Evolutionary conservation across 768 basidiomycete species (phyloP).

Genomic region (Gautieria morchelliformis): DNA sequence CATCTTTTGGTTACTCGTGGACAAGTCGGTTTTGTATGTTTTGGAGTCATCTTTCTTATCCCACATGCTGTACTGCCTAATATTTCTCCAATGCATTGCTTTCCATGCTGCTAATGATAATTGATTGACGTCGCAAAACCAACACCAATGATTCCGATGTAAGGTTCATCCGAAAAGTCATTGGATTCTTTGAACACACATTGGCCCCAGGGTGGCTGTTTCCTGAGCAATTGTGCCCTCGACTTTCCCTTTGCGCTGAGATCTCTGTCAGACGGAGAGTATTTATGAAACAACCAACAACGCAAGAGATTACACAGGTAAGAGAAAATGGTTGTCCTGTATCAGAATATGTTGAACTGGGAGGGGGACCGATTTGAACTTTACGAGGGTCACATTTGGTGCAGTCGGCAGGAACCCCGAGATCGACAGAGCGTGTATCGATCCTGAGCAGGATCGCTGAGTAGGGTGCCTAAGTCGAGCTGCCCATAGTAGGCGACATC

Average conservation of each 20-base stretch:
- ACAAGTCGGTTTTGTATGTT: background rate
- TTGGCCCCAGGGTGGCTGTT: slow-evolving; percentile 36
- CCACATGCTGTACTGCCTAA: background rate
- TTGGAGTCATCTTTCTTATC: background rate
- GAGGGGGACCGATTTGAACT: slow-evolving; percentile 26
- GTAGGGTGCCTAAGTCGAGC: slow-evolving; percentile 43
- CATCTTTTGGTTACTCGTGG: background rate
- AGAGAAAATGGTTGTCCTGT: slow-evolving; percentile 26
- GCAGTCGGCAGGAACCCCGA: slow-evolving; percentile 45
- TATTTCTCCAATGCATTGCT: background rate
- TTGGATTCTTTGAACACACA: slow-evolving; percentile 35
- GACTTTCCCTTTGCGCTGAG: slow-evolving; percentile 44
- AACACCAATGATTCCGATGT: slow-evolving; percentile 50
- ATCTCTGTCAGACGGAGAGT: background rate
- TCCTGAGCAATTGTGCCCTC: slow-evolving; percentile 41
- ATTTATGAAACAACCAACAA: background rate
- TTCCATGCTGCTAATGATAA: slow-evolving; percentile 19
- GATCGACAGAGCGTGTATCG: slow-evolving; percentile 61
- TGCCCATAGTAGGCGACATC: slow-evolving; percentile 42
- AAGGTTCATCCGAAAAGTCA: slow-evolving; percentile 43
- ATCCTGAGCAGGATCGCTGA: slow-evolving; percentile 42
- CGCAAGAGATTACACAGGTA: slow-evolving; percentile 31
- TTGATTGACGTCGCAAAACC: slow-evolving; percentile 51
- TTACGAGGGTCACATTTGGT: slow-evolving; percentile 23
- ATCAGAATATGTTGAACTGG: slow-evolving; percentile 34